Evolutionary conservation across 352 stramenopile species (phyloP), one percentile per base, ranked within the genome.

Genomic region (Phytophthora constricta): DNA sequence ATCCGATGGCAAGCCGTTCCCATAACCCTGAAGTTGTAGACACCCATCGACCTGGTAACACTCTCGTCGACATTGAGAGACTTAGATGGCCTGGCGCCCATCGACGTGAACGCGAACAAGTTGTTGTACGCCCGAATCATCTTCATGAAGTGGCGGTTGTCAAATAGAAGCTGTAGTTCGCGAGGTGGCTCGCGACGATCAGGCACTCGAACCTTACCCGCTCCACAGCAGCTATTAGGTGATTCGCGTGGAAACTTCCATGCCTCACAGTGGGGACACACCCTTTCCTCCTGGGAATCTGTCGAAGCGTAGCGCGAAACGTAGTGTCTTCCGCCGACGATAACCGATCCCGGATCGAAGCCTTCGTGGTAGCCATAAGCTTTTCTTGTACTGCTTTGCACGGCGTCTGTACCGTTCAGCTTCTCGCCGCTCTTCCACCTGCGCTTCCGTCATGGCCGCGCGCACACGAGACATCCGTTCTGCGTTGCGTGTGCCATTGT

Each of bases 41-140:
- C 20, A 11, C 58, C 49, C 4, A 5, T 37, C 31, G 17, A 2
- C 8, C 58, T 26, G 14, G 57, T 45, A 5, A 65, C 51, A 4
- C 20, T 47, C 26, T 58, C 48, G 7, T 65, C 34, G 8, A 60
- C 28, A 11, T 56, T 41, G 0, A 22, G 37, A 49, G 1, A 19
- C 46, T 2, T 31, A 27, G 3, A 62, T 43, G 1, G 52, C 62
- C 5, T 37, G 5, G 31, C 31, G 5, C 31, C 31, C 14, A 45
- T 68, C 22, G 62, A 68, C 1, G 61, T 52, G 23, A 58, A 68
- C 7, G 56, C n/a, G n/a, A n/a, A n/a, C n/a, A n/a, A 31, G 10
- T 62, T 51, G 48, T 69, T 64, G 53, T 69, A 62, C 2, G 45
- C 61, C 0, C 46, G 43, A 34, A 63, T 64, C 11, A 13, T 37